Evolutionary conservation across 345 rosid species (phyloP).

Genomic region (Angophora floribunda): DNA sequence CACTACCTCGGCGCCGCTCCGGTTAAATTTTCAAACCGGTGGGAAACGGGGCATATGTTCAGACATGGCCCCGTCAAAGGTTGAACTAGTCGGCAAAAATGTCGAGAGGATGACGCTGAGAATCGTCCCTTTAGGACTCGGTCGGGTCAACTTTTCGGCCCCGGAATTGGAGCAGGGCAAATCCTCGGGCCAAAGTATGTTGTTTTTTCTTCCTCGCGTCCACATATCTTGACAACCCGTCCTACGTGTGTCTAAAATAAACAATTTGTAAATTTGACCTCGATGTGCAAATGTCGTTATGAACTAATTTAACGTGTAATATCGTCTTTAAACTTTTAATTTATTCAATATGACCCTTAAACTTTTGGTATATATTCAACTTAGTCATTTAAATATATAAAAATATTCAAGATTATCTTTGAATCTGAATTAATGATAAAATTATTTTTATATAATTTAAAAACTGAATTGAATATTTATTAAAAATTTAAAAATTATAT

Average conservation of each 20-base stretch:
- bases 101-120: background rate
- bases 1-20: background rate
- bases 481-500: rapidly evolving
- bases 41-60: background rate
- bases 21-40: background rate
- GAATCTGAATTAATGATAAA: too few relatives aligned
- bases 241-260: too few relatives aligned
- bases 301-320: rapidly evolving
- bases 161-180: background rate
- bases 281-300: rapidly evolving
- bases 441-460: too few relatives aligned
- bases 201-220: too few relatives aligned
- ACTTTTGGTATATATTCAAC: too few relatives aligned
- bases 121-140: background rate
- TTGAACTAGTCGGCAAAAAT: background rate
- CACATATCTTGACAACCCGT: background rate
- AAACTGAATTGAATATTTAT: background rate
- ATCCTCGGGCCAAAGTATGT: background rate
- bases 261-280: rapidly evolving
- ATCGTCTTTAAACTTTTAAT: rapidly evolving
- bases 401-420: too few relatives aligned
- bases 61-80: background rate
- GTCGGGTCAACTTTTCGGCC: background rate
- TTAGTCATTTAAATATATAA: too few relatives aligned
- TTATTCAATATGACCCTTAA: rapidly evolving